Conservation (phyloP, 495 filamentous ascomycete genomes). For the Penicillium nucicola region DNA sequence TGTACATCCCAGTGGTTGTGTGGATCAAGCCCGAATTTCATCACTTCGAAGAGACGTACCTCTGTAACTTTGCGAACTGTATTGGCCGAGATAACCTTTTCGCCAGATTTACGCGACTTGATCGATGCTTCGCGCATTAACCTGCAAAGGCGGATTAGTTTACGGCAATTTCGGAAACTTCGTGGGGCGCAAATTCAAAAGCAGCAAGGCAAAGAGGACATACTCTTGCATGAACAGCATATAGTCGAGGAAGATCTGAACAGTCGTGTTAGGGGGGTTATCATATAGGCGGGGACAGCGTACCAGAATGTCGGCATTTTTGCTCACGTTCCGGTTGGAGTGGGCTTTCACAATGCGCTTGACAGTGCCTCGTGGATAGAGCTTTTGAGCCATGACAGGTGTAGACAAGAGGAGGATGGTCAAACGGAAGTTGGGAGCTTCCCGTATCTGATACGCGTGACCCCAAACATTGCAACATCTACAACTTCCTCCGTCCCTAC, state of each 20-base stretch:
- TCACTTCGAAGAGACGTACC: constrained; percentile 40
- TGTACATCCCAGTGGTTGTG: neutral
- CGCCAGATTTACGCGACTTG: constrained; percentile 67
- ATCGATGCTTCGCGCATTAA: constrained; percentile 83
- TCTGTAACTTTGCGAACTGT: constrained; percentile 74
- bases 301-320: constrained; percentile 86
- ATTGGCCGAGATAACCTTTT: constrained; percentile 68
- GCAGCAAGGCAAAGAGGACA: constrained; percentile 11
- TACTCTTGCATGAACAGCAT: constrained; percentile 88
- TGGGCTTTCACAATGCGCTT: constrained; percentile 90
- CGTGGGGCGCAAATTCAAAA: neutral
- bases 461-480: too few relatives aligned
- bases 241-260: constrained; percentile 83
- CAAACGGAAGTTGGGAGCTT: constrained; percentile 1
- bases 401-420: neutral
- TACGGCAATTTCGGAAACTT: neutral
- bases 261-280: neutral
- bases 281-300: constrained; percentile 10
- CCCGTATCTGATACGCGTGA: neutral
- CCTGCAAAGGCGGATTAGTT: constrained; percentile 38
- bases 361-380: constrained; percentile 80
- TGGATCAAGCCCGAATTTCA: neutral
- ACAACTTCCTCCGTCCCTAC: too few relatives aligned
- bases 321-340: constrained; percentile 72
- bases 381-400: constrained; percentile 53